phyloP scores from a whole-genome alignment of 2,329 filamentous ascomycete species.

The Cladorrhinum sp. region DNA sequence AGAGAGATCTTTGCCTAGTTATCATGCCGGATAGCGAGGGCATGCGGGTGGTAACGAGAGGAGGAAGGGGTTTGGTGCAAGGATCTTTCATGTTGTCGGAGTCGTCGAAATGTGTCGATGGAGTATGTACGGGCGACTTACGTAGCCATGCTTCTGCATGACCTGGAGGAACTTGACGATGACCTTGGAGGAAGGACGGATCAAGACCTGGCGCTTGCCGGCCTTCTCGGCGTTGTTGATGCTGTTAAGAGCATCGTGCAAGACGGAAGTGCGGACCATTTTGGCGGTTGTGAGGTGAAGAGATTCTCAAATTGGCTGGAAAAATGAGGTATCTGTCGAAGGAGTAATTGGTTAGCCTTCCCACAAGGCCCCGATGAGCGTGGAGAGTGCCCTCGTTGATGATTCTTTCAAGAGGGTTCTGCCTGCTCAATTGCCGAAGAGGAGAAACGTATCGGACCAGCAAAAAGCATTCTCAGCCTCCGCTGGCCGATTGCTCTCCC shows the following conservation, averaged over 20 bases:
- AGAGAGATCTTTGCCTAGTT: constrained; percentile 95
- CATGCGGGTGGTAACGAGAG: constrained; percentile 18
- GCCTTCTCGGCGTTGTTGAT: constrained; percentile 99
- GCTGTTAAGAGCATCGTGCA: constrained; percentile 97
- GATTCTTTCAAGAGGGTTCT: constrained; percentile 60
- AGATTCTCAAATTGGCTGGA: constrained; percentile 78
- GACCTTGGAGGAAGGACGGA: constrained; percentile 98
- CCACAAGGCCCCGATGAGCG: constrained; percentile 53
- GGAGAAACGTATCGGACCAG: constrained; percentile 58
- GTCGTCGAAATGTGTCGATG: background rate
- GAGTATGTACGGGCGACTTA: constrained; percentile 54
- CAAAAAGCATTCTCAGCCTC: constrained; percentile 21
- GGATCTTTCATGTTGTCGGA: constrained; percentile 16
- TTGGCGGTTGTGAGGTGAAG: constrained; percentile 62
- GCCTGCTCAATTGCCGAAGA: constrained; percentile 62
- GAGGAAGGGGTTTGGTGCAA: constrained; percentile 16
- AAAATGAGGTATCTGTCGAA: constrained; percentile 62
- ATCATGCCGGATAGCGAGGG: constrained; percentile 79
- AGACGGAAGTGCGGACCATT: constrained; percentile 99
- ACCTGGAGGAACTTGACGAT: constrained; percentile 99
- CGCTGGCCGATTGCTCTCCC: constrained; percentile 58
- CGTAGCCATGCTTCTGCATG: constrained; percentile 91
- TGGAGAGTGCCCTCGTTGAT: constrained; percentile 65
- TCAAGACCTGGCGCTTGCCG: constrained; percentile 98
- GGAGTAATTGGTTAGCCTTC: constrained; percentile 61